phyloP scores from a whole-genome alignment of 495 filamentous ascomycete genomes.

The Penicillium riverlandense region DNA sequence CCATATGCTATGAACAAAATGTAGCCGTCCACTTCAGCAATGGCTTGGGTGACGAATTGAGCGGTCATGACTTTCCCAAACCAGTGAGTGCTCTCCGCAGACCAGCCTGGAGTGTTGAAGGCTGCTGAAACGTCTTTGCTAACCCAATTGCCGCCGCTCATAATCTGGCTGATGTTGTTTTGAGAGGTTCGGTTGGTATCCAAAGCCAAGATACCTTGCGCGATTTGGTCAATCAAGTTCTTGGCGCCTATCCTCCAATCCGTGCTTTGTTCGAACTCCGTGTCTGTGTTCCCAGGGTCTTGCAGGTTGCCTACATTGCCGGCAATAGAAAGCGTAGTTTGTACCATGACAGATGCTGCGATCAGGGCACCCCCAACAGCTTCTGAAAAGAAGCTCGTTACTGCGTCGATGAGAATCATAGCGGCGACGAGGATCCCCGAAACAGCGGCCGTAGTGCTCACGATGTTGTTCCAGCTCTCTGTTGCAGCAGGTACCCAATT shows the following conservation, averaged over 20 bases:
- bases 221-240: neutral
- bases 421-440: neutral
- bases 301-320: neutral
- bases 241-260: neutral
- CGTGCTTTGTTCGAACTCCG: neutral
- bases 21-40: neutral
- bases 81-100: neutral
- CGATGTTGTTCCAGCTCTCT: neutral
- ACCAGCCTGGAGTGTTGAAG: neutral
- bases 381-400: neutral
- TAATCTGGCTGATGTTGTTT: neutral
- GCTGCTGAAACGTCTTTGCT: neutral
- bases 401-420: neutral
- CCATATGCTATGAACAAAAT: neutral
- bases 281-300: neutral
- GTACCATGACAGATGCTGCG: neutral
- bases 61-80: neutral
- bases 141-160: neutral
- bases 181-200: neutral
- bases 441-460: neutral
- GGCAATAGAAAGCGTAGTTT: neutral
- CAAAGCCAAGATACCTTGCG: neutral
- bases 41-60: neutral
- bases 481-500: neutral
- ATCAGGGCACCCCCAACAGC: neutral